Percentiles rank a stretch among this genome's conserved stretches.
phyloP scores from a whole-genome alignment of 2,329 filamentous ascomycete genomes.

The Coccinonectria pachysandricola region DNA sequence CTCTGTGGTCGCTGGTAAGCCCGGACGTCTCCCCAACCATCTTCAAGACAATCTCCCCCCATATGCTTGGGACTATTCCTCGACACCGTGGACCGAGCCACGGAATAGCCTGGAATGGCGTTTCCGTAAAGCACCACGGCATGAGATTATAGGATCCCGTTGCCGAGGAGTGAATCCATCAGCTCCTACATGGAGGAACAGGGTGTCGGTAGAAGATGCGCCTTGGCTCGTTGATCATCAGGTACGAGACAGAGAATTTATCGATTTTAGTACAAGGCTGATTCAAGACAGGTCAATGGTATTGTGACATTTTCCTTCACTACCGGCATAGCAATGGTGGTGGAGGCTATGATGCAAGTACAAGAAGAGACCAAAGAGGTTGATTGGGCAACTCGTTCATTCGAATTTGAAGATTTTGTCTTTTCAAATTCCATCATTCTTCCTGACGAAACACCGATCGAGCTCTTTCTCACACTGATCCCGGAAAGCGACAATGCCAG shows the following conservation, averaged over 20 bases:
- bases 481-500: constrained; percentile 9
- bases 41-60: constrained; percentile 12
- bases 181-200: constrained; percentile 17
- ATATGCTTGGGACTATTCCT: constrained; percentile 16
- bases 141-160: constrained; percentile 14
- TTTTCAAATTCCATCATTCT: constrained; percentile 17
- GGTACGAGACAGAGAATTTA: constrained; percentile 3
- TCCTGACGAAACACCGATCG: constrained; percentile 10
- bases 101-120: constrained; percentile 15
- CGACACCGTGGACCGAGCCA: constrained; percentile 13
- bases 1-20: constrained; percentile 5
- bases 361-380: constrained; percentile 12
- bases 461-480: constrained; percentile 14
- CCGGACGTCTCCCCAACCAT: constrained; percentile 10
- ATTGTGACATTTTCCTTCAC: constrained; percentile 16
- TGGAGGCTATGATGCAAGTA: constrained; percentile 15
- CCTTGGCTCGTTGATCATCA: constrained; percentile 17
- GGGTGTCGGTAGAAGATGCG: constrained; percentile 14
- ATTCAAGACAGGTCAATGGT: constrained; percentile 10
- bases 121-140: constrained; percentile 12
- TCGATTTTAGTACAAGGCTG: not conserved
- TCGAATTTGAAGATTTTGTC: constrained; percentile 14
- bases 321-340: constrained; percentile 14
- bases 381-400: constrained; percentile 10
- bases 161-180: constrained; percentile 15